These are phyloP conservation scores for Wickerhamomyces bisporus DNA, from an alignment of 805 yeast genomes.

Conservation along the genomic window DNA sequence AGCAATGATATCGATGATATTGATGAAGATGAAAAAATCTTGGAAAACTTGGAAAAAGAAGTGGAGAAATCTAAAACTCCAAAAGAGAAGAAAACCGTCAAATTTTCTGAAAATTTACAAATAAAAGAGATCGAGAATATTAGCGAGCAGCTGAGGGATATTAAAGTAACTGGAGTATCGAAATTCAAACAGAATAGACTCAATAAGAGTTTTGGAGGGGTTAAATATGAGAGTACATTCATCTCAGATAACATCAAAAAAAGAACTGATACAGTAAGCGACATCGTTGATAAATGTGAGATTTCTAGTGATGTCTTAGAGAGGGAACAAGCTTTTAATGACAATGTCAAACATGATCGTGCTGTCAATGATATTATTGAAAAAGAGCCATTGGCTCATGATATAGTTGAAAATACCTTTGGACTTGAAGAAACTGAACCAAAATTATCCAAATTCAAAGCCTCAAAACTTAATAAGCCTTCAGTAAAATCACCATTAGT, in stretches of 20 bases:
- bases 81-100: slow-evolving; percentile 40
- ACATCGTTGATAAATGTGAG: background rate
- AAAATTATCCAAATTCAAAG: slow-evolving; percentile 26
- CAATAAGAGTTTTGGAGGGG: background rate
- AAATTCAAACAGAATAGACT: slow-evolving; percentile 17
- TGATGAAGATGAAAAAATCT: too few species aligned
- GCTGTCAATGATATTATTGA: slow-evolving; percentile 8
- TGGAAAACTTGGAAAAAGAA: too few species aligned
- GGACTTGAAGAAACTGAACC: slow-evolving; percentile 1
- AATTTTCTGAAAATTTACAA: slow-evolving; percentile 46
- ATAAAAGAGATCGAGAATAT: slow-evolving; percentile 58
- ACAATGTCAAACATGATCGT: slow-evolving; percentile 6
- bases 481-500: background rate
- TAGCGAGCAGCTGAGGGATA: slow-evolving; percentile 39
- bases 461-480: slow-evolving; percentile 3
- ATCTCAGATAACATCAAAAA: background rate
- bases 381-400: slow-evolving; percentile 9
- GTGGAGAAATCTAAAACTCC: slow-evolving; percentile 10
- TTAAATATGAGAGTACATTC: background rate
- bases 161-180: slow-evolving; percentile 16
- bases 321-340: slow-evolving; percentile 1
- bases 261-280: slow-evolving; percentile 1
- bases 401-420: background rate
- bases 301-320: background rate
- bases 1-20: too few species aligned